Base-by-base conservation (phyloP, 306 rosid species). In the Trichosanthes cucumerina region DNA sequence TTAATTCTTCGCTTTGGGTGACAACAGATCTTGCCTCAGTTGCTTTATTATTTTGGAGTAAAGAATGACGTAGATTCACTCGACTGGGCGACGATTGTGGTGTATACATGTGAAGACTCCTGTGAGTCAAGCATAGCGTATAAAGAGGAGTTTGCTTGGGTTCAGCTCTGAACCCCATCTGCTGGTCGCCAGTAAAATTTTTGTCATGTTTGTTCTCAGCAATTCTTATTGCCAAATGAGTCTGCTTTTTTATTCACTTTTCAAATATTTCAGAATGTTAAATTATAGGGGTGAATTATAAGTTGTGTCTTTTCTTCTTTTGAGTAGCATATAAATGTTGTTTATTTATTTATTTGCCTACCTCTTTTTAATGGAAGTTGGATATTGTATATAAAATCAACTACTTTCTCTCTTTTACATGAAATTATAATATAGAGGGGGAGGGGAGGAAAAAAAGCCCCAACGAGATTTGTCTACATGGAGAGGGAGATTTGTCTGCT, bases 51-150 rank as follows among this genome's bases (percentile, higher is more conserved):
- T 84, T 90, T 87, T 0, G 86, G 86, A 9, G 86, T 92, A 46
- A 88, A 84, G 84, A 85, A 90, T 44, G 93, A 88, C 1, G 69
- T 10, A 9, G 88, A 83, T 65, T 92, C 93, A 59, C 82, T 92
- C 66, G 96, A 90, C 73, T 92, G 96, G 96, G 91, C 91, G 1
- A 85, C 93, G 5, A 78, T 92, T 59, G 93, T 83, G 4, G 91
- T 82, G 68, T 88, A 88, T 78, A 38, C 93, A 6, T 92, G 97
- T 68, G 88, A 86, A 80, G 89, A 91, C 59, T 90, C 95, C 21
- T 92, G 95, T 58, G 91, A 87, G 31, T 86, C 83, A 2, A 68
- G 81, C 70, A 59, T 78, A 11, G 80, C 86, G 69, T 92, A 92
- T 85, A 85, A 83, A 79, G 80, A 92, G 62, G 93, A 92, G 83